These are phyloP conservation scores for Cordyceps fumosorosea DNA, from an alignment of 2,329 filamentous ascomycete genomes.

Conservation along the genomic window DNA sequence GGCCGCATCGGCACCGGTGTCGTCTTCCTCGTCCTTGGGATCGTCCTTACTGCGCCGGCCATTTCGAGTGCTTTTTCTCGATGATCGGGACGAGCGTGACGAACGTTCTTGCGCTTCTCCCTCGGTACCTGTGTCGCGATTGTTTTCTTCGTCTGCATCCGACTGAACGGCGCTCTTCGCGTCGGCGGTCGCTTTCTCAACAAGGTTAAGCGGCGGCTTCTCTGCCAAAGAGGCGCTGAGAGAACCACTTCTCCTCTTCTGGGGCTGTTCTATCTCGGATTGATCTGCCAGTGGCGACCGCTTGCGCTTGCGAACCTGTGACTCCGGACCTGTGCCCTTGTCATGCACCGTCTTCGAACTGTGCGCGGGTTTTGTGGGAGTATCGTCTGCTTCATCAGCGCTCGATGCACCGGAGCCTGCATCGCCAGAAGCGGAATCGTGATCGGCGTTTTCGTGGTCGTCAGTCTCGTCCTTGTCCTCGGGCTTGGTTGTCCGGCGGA, in stretches of 20 bases:
- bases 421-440: slow-evolving; percentile 33
- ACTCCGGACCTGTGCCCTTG: slow-evolving; percentile 17
- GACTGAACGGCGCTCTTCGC: slow-evolving; percentile 33
- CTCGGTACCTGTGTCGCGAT: slow-evolving; percentile 23
- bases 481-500: slow-evolving; percentile 45
- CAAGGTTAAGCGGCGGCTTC: slow-evolving; percentile 26
- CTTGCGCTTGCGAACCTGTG: slow-evolving; percentile 42
- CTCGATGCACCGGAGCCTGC: slow-evolving; percentile 33
- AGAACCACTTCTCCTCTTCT: slow-evolving; percentile 49
- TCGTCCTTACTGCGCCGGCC: slow-evolving; percentile 33
- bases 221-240: slow-evolving; percentile 32
- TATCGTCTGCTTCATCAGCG: slow-evolving; percentile 30
- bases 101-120: slow-evolving; percentile 27
- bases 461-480: slow-evolving; percentile 31
- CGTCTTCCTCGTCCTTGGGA: slow-evolving; percentile 17
- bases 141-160: slow-evolving; percentile 40
- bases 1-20: slow-evolving; percentile 15
- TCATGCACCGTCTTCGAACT: slow-evolving; percentile 20
- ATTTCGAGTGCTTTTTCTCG: slow-evolving; percentile 36
- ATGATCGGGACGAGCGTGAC: slow-evolving; percentile 26
- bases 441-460: slow-evolving; percentile 22
- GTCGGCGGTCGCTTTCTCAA: slow-evolving; percentile 30
- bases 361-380: slow-evolving; percentile 28
- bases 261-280: slow-evolving; percentile 40
- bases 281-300: slow-evolving; percentile 39